phyloP scores from a whole-genome alignment of 257 asterid species.

The Cynanchum wilfordii region DNA sequence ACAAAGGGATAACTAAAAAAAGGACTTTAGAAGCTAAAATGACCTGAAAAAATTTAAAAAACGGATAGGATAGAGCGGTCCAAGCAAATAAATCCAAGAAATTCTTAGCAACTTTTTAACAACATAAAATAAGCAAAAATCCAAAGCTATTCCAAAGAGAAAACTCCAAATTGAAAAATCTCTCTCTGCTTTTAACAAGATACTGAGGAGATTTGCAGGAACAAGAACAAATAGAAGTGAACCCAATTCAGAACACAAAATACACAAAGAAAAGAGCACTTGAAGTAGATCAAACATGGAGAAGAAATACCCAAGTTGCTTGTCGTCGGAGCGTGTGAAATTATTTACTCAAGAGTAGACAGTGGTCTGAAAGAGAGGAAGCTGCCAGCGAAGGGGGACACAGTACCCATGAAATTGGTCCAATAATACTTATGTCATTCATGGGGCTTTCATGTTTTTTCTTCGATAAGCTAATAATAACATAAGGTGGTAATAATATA shows the following conservation, averaged over 20 bases:
- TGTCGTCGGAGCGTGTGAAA: slow-evolving; percentile 23
- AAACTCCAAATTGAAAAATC: slow-evolving; percentile 34
- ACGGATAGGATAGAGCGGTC: slow-evolving; percentile 1
- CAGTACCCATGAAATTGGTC: background rate
- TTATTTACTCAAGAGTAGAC: background rate
- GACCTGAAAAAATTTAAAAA: background rate
- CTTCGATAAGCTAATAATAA: too few relatives aligned
- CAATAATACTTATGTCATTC: background rate
- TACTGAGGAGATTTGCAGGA: slow-evolving; percentile 1
- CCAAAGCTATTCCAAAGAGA: slow-evolving; percentile 27
- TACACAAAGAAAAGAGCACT: background rate
- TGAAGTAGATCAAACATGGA: background rate
- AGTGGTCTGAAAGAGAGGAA: background rate
- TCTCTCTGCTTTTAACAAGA: slow-evolving; percentile 17
- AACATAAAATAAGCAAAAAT: background rate
- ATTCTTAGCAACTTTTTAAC: slow-evolving; percentile 1
- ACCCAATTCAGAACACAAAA: background rate
- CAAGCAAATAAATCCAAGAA: slow-evolving; percentile 26
- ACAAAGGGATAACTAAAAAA: slow-evolving; percentile 6
- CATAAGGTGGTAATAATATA: too few relatives aligned
- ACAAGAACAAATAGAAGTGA: slow-evolving; percentile 19
- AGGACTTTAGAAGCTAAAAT: background rate
- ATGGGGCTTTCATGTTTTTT: background rate
- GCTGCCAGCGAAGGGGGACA: slow-evolving; percentile 5
- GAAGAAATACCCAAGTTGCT: slow-evolving; percentile 9